These are phyloP conservation scores for Parathielavia hyrcaniae DNA, from an alignment of 495 filamentous ascomycete species.

Conservation along the genomic window DNA sequence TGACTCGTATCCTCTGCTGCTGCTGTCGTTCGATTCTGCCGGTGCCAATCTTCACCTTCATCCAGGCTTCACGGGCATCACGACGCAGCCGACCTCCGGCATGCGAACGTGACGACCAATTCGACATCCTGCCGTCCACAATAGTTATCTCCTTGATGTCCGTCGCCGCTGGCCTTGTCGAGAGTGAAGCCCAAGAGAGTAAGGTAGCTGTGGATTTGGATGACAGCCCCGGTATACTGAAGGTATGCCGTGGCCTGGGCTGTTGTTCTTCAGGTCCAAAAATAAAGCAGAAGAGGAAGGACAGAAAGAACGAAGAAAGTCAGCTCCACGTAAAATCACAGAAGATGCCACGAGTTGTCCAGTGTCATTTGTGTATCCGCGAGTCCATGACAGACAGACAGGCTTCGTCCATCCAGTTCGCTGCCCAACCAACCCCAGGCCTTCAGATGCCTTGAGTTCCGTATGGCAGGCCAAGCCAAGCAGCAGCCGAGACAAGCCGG, in stretches of 20 bases:
- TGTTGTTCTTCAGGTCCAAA: background rate
- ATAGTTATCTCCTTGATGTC: background rate
- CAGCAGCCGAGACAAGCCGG: conserved; percentile 1
- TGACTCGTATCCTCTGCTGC: background rate
- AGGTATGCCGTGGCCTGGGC: background rate
- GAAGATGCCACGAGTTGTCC: conserved; percentile 2
- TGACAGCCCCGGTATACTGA: background rate
- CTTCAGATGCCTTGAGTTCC: background rate
- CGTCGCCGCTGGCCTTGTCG: background rate
- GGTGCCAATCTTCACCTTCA: background rate
- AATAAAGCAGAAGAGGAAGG: background rate
- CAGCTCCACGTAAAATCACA: background rate
- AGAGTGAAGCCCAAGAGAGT: background rate
- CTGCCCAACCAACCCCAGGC: conserved; percentile 9
- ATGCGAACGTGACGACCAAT: background rate
- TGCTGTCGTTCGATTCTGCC: conserved; percentile 4
- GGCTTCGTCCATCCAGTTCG: background rate
- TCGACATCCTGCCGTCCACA: background rate
- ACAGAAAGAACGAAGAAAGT: background rate
- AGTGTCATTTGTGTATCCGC: background rate
- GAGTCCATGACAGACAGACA: background rate
- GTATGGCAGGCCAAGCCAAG: conserved; percentile 5
- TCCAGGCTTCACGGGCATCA: background rate
- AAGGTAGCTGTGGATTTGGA: too few species aligned
- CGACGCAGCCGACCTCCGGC: background rate